These are phyloP conservation scores for Heterobasidion annosum DNA, from an alignment of 1,284 basidiomycete species.

Conservation along the genomic window DNA sequence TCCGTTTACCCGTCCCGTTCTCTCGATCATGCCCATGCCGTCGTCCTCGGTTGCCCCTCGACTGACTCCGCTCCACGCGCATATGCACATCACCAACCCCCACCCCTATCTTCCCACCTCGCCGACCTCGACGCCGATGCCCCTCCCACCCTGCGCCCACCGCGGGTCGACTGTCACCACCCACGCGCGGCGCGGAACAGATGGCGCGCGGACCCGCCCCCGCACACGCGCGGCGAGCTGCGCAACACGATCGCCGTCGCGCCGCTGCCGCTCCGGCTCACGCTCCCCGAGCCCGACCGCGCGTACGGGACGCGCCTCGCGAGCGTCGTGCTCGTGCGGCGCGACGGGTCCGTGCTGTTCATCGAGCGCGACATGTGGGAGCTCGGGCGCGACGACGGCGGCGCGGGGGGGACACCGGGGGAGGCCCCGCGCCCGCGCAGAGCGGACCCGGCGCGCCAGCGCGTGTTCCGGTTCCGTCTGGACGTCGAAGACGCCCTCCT, in stretches of 20 bases:
- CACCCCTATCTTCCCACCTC: not conserved
- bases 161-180: slow-evolving; percentile 4
- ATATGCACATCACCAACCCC: not conserved
- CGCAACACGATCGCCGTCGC: slow-evolving; percentile 52
- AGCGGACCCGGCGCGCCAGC: slow-evolving; percentile 35
- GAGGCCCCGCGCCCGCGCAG: slow-evolving; percentile 17
- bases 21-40: no score
- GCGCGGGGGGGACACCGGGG: not conserved
- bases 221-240: slow-evolving; percentile 36
- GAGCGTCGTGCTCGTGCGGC: slow-evolving; percentile 59
- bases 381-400: slow-evolving; percentile 17
- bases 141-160: no score
- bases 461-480: slow-evolving; percentile 39
- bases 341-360: slow-evolving; percentile 52
- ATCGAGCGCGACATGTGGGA: slow-evolving; percentile 67
- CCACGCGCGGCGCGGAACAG: slow-evolving; percentile 1
- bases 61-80: not conserved
- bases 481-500: not conserved
- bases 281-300: slow-evolving; percentile 2
- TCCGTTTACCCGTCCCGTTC: no score
- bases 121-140: slow-evolving; percentile 4
- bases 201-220: slow-evolving; percentile 27
- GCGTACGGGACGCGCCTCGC: slow-evolving; percentile 66
- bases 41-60: no score
- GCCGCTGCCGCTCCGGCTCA: not conserved